These are phyloP conservation scores for Yamadazyma scolyti DNA, from an alignment of 805 yeast species.

Conservation along the genomic window DNA sequence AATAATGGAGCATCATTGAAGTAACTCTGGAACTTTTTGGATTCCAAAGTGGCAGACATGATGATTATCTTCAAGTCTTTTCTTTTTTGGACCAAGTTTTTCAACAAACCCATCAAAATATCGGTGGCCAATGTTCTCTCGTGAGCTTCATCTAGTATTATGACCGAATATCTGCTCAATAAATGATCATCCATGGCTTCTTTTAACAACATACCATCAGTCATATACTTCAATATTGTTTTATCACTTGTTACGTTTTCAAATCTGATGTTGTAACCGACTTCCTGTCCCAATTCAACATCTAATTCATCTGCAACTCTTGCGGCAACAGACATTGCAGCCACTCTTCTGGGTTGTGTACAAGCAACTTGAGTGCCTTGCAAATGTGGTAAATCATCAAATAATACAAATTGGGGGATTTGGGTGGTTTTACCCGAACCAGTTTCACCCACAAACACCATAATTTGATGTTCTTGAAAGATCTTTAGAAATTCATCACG, in stretches of 20 bases:
- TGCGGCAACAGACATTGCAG: constrained; percentile 97
- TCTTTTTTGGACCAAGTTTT: constrained; percentile 75
- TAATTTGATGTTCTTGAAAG: constrained; percentile 84
- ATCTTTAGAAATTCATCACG: constrained; percentile 81
- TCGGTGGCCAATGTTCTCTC: constrained; percentile 97
- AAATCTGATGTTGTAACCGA: constrained; percentile 92
- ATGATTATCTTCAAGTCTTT: constrained; percentile 87
- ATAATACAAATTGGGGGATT: constrained; percentile 92
- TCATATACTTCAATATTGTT: constrained; percentile 91
- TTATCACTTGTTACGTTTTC: constrained; percentile 80
- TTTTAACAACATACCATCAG: constrained; percentile 96
- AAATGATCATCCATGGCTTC: constrained; percentile 97
- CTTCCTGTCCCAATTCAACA: constrained; percentile 87
- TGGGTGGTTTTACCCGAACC: constrained; percentile 99
- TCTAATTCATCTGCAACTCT: constrained; percentile 98
- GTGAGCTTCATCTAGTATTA: constrained; percentile 95
- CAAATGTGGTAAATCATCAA: constrained; percentile 89
- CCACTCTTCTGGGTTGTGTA: constrained; percentile 97
- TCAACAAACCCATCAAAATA: constrained; percentile 90
- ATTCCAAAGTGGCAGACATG: constrained; percentile 98
- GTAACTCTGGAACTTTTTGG: constrained; percentile 89
- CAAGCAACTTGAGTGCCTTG: constrained; percentile 85
- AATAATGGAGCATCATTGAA: constrained; percentile 89
- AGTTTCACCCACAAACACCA: constrained; percentile 98
- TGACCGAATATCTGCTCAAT: constrained; percentile 76